Conservation (phyloP, 768 basidiomycete genomes). For the Leccinum olivaceopallidum region DNA sequence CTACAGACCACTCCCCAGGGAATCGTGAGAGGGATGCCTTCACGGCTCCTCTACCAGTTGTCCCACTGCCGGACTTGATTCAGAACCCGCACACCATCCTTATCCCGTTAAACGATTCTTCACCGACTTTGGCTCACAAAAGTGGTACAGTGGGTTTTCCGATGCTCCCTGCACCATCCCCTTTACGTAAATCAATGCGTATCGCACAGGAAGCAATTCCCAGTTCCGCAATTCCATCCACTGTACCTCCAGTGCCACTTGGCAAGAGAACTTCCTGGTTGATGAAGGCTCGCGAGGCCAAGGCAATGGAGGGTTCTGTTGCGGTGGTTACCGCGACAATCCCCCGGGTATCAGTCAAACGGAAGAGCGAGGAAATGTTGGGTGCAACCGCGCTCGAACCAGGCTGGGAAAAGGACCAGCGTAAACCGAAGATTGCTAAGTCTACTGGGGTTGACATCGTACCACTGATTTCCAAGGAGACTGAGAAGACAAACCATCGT, state of each 20-base stretch:
- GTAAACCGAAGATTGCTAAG: conserved; percentile 52
- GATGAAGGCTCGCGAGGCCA: conserved; percentile 72
- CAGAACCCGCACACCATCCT: conserved; percentile 21
- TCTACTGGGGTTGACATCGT: conserved; percentile 37
- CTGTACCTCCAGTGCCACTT: conserved; percentile 39
- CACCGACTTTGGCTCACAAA: conserved; percentile 38
- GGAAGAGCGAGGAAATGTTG: conserved; percentile 62
- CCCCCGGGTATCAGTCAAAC: conserved; percentile 42
- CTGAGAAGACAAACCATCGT: conserved; percentile 8
- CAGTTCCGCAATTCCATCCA: conserved; percentile 34
- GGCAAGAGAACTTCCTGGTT: conserved; percentile 82
- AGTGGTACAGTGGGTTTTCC: conserved; percentile 51
- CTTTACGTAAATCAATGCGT: conserved; percentile 68
- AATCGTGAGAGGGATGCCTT: conserved; percentile 20
- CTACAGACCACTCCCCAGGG: conserved; percentile 3
- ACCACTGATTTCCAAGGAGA: conserved; percentile 17
- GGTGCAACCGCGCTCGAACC: conserved; percentile 16
- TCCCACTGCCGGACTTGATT: conserved; percentile 13
- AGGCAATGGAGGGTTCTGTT: conserved; percentile 52
- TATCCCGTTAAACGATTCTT: conserved; percentile 39
- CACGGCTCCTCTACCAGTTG: conserved; percentile 25
- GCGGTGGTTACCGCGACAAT: conserved; percentile 4
- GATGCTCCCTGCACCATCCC: conserved; percentile 65
- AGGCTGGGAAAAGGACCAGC: conserved; percentile 41
- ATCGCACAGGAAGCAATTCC: conserved; percentile 45